Conservation (phyloP, 225 moss, liverwort and hornwort species). For the Antitrichia curtipendula region DNA sequence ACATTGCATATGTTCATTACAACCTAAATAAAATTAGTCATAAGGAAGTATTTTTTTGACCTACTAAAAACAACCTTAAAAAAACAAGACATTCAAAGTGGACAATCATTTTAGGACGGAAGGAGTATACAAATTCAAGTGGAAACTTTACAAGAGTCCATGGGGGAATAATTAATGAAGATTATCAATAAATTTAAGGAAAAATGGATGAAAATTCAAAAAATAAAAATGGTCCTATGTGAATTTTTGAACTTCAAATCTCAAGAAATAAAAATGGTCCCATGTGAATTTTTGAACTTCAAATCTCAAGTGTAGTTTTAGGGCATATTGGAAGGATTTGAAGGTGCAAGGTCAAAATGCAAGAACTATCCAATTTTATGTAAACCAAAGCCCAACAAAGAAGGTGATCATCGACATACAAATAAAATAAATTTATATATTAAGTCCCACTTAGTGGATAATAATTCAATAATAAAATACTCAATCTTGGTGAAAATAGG, state of each 20-base stretch:
- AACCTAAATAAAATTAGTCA: too few relatives aligned
- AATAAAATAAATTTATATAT: not conserved
- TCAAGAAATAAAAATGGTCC: not conserved
- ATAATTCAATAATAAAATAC: not conserved
- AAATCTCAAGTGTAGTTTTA: not conserved
- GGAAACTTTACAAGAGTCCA: not conserved
- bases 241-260: not conserved
- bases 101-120: too few relatives aligned
- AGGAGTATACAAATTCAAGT: too few relatives aligned
- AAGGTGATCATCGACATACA: not conserved
- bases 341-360: not conserved
- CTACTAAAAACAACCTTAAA: too few relatives aligned
- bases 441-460: not conserved
- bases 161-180: not conserved
- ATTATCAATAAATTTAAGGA: fast-evolving
- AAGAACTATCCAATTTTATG: not conserved
- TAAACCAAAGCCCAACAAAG: not conserved
- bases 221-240: not conserved
- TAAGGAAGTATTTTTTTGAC: too few relatives aligned
- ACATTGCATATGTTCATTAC: too few relatives aligned
- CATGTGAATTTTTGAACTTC: not conserved
- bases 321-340: not conserved
- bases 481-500: not conserved
- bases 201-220: not conserved
- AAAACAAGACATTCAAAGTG: too few relatives aligned